Evolutionary conservation across 352 stramenopile species (phyloP).

Genomic region (Globisporangium irregulare): DNA sequence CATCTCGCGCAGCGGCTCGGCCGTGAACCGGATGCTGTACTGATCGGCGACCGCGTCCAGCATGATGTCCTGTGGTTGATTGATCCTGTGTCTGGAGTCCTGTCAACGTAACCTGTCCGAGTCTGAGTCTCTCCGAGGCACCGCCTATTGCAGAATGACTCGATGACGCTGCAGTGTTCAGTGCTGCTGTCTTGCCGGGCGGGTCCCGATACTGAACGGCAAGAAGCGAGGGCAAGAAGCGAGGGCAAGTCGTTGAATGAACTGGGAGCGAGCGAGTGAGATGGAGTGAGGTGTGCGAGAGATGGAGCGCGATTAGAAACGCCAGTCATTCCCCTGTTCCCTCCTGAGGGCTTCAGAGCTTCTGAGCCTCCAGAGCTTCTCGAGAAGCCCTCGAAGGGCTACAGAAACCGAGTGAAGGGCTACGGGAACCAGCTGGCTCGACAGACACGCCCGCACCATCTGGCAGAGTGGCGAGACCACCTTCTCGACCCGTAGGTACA

Average conservation of each 20-base stretch:
- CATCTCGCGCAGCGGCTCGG: constrained; percentile 30
- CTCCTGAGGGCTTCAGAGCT: background rate
- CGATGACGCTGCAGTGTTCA: background rate
- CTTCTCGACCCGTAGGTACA: background rate
- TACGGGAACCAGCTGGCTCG: background rate
- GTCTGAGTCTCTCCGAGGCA: background rate
- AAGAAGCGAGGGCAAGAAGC: background rate
- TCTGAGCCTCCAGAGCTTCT: too few relatives aligned
- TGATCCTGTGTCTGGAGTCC: background rate
- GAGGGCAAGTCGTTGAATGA: background rate
- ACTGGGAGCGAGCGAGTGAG: background rate
- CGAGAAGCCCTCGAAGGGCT: background rate
- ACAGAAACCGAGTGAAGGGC: background rate
- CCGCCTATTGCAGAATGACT: background rate
- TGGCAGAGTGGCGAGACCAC: background rate
- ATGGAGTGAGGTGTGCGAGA: background rate
- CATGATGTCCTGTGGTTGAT: background rate
- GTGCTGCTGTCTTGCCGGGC: background rate
- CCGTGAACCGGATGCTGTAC: constrained; percentile 34
- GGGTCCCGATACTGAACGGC: background rate
- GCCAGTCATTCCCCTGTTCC: background rate
- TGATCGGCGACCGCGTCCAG: constrained; percentile 1
- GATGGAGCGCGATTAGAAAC: constrained; percentile 1
- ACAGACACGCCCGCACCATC: background rate
- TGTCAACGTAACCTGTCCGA: background rate